Percentiles rank a stretch among this genome's conserved stretches.
phyloP scores from a whole-genome alignment of 768 basidiomycete species.

The Psilocybe tampanensis region DNA sequence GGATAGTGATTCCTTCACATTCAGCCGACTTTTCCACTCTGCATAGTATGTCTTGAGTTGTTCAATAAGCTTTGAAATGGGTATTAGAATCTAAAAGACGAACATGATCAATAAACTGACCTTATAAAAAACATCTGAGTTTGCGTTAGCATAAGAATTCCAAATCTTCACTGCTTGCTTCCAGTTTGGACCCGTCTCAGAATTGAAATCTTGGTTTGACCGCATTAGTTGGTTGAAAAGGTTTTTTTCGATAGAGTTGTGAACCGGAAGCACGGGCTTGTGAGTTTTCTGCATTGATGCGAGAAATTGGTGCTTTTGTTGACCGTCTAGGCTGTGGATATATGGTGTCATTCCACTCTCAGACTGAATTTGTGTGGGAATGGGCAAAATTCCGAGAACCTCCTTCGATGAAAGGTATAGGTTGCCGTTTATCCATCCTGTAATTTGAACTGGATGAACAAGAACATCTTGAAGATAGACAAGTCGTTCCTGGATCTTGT shows the following conservation, averaged over 20 bases:
- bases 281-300: conserved; percentile 24
- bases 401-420: conserved; percentile 20
- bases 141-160: conserved; percentile 12
- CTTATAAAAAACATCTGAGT: conserved; percentile 15
- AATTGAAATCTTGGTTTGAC: conserved; percentile 5
- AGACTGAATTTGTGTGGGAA: conserved; percentile 1
- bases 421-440: conserved; percentile 23
- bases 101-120: not conserved
- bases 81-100: not conserved
- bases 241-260: conserved; percentile 19
- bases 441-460: not conserved
- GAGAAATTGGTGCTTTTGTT: conserved; percentile 17
- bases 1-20: conserved; percentile 16
- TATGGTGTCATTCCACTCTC: conserved; percentile 10
- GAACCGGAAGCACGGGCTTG: conserved; percentile 25
- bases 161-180: conserved; percentile 10
- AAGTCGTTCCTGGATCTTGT: conserved; percentile 19
- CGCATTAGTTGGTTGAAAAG: conserved; percentile 20
- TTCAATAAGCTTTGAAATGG: conserved; percentile 9
- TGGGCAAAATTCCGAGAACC: conserved; percentile 11
- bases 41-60: conserved; percentile 17
- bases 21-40: conserved; percentile 10
- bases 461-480: conserved; percentile 9
- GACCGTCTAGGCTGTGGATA: not conserved
- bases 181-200: conserved; percentile 10